Evolutionary conservation across 345 rosid genomes (phyloP), one percentile per base, ranked within the genome.

Genomic region (Hibiscus trionum): DNA sequence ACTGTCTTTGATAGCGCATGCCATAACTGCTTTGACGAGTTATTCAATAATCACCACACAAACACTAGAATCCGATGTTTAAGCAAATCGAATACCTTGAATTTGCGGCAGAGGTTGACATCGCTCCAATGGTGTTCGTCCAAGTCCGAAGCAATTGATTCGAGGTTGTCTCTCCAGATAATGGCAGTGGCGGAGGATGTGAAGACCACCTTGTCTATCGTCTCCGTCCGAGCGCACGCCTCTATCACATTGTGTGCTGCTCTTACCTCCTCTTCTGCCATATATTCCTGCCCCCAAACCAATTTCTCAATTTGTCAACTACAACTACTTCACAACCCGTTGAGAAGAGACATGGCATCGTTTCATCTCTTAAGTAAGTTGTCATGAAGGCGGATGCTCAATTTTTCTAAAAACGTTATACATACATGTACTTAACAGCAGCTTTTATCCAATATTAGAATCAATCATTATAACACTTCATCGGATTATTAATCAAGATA

Each of bases 221-320:
- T 86, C 4, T 82, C 88, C 0, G 84, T 83, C 37, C 82, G 88
- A 6, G 90, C 90, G 17, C 94, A 89, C 5, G 94, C 94, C 72
- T 89, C 94, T 10, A 89, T 63, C 76, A 82, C 88, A 58, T 89
- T 89, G 59, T 87, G 91, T 0, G 94, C 90, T 31, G 91, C 90
- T 69, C 86, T 75, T 4, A 81, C 91, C 77, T 89, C 91, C 37
- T 83, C 85, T 39, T 89, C 94, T 31, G 87, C 81, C 88, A 82
- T 86, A 12, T 47, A 75, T 61, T 89, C 94, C 90, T 89, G 82
- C 68, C 15, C 66, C 4, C 0, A 37, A 9, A 16, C 50, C 17
- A 21, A 4, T 21, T 66, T 44, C 68, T 63, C 68, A 63, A n/a
- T 10, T 27, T 49, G 53, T 49, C 31, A 6, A 31, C 4, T 14